Percentiles rank a stretch among this genome's conserved stretches.
These are phyloP conservation scores for Trypanosomatidae sp. DNA, from an alignment of 208 protist species.

Conservation along the genomic window DNA sequence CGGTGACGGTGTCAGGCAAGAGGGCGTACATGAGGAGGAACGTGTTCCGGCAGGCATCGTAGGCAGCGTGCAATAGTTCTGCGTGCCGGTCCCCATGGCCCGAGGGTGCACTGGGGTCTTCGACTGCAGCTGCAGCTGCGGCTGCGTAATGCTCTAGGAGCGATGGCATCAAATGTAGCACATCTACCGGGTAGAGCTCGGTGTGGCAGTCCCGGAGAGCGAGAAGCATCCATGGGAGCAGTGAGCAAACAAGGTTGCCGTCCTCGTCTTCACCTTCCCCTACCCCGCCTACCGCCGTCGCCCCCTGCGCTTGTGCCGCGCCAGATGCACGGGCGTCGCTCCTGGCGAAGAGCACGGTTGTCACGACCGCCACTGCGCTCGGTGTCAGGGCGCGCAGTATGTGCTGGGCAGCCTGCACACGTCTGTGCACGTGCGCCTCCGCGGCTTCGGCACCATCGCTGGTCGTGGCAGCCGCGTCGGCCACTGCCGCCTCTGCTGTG, in stretches of 20 bases:
- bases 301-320: neutral
- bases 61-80: constrained; percentile 50
- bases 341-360: constrained; percentile 32
- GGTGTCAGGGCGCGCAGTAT: constrained; percentile 44
- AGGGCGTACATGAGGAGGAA: constrained; percentile 73
- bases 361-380: constrained; percentile 61
- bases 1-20: neutral
- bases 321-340: constrained; percentile 3
- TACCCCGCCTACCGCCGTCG: neutral
- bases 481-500: neutral
- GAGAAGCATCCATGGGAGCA: constrained; percentile 65
- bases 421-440: constrained; percentile 7
- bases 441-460: neutral
- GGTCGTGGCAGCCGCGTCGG: neutral
- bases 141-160: constrained; percentile 36
- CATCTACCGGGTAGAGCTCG: constrained; percentile 77
- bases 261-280: neutral
- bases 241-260: constrained; percentile 13
- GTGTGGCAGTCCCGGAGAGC: constrained; percentile 24
- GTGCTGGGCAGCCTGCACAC: constrained; percentile 19
- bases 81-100: neutral
- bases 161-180: constrained; percentile 52
- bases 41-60: constrained; percentile 66
- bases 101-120: neutral
- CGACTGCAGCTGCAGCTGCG: neutral